Conservation (phyloP, 768 basidiomycete species). For the Boletus sp. region DNA sequence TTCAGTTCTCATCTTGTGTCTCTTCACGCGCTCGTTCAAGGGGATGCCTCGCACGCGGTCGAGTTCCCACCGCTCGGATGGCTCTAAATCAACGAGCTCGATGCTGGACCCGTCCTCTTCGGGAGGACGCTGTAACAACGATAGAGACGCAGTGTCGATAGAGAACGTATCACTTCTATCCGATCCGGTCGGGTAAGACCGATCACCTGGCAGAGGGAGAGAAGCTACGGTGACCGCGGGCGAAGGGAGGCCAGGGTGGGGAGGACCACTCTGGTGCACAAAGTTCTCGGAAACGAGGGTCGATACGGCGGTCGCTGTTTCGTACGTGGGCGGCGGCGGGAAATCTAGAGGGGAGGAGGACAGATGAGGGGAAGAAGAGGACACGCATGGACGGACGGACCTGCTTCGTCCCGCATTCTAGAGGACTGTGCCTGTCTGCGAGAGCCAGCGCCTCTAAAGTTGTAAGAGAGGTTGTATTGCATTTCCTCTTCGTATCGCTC, state of each 20-base stretch:
- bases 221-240: slow-evolving; percentile 24
- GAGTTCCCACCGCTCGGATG: slow-evolving; percentile 40
- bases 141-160: slow-evolving; percentile 15
- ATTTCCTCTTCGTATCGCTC: slow-evolving; percentile 44
- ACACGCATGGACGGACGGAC: slow-evolving; percentile 18
- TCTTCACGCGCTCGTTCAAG: slow-evolving; percentile 39
- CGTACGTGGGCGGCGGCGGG: slow-evolving; percentile 74
- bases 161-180: slow-evolving; percentile 27
- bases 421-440: slow-evolving; percentile 26
- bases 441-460: slow-evolving; percentile 31
- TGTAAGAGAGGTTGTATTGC: slow-evolving; percentile 30
- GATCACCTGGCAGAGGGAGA: slow-evolving; percentile 15
- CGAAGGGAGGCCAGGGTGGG: slow-evolving; percentile 24
- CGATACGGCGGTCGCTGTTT: slow-evolving; percentile 47
- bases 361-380: neutral
- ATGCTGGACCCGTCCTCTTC: slow-evolving; percentile 50
- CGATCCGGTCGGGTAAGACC: slow-evolving; percentile 10
- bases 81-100: slow-evolving; percentile 52
- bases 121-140: slow-evolving; percentile 16
- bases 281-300: slow-evolving; percentile 40
- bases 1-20: slow-evolving; percentile 35
- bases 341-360: slow-evolving; percentile 44
- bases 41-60: slow-evolving; percentile 43
- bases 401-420: slow-evolving; percentile 30
- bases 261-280: slow-evolving; percentile 29